These are phyloP conservation scores for Silene coronaria DNA, from an alignment of 179 eudicot genomes.

Conservation along the genomic window DNA sequence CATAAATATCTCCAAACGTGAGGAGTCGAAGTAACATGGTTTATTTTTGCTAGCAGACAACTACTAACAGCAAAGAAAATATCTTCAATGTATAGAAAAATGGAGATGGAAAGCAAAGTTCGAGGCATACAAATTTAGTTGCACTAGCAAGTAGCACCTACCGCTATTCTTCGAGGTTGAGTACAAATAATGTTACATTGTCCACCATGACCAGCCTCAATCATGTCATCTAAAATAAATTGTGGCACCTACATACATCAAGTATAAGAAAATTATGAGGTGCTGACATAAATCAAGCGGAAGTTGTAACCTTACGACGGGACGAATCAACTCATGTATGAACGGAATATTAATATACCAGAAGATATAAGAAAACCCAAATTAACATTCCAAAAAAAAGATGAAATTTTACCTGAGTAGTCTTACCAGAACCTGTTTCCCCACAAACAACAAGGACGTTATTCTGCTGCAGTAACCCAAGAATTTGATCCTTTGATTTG, in stretches of 20 bases:
- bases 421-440: conserved; percentile 95
- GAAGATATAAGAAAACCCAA: background rate
- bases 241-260: conserved; percentile 75
- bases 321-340: background rate
- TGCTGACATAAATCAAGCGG: background rate
- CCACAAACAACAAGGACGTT: conserved; percentile 83
- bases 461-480: conserved; percentile 52
- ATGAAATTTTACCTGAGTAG: conserved; percentile 66
- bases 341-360: background rate
- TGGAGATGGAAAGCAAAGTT: background rate
- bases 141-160: conserved; percentile 30
- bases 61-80: background rate
- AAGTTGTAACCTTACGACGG: background rate
- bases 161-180: conserved; percentile 95
- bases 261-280: conserved; percentile 9
- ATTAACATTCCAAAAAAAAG: background rate
- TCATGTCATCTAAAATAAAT: conserved; percentile 87
- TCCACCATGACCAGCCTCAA: conserved; percentile 79
- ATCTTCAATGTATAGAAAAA: background rate
- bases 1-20: background rate
- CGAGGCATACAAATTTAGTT: background rate
- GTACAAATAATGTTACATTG: conserved; percentile 81
- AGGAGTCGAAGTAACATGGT: background rate
- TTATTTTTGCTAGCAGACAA: background rate
- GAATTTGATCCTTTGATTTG: conserved; percentile 59